Evolutionary conservation across 2,329 filamentous ascomycete genomes (phyloP), one percentile per base, ranked within the genome.

Genomic region (Aspergillus fumigatiaffinis): DNA sequence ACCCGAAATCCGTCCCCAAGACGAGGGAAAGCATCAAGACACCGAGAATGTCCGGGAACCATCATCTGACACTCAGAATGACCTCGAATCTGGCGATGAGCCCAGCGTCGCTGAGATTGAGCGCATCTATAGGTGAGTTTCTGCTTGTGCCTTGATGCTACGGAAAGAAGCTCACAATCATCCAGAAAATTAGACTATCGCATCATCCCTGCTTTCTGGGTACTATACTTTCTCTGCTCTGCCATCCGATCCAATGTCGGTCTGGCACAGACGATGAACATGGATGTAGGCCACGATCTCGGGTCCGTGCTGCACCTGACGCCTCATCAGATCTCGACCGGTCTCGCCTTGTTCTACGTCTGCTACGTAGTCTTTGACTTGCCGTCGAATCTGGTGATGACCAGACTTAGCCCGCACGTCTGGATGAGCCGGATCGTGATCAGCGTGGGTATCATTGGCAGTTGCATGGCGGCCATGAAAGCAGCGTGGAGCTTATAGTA

Each of bases 351-450:
- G 17, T 96, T 96, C 79, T 96, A 96, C 71, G 91, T 96, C 60
- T 87, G 90, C 69, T 96, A 96, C 74, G 91, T 96, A 59, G 76
- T 96, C 54, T 95, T 96, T 66, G 92, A 96, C 71, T 83, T 90
- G 54, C 92, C 92, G 0, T 94, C 91, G 4, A 96, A 96, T 72
- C 80, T 96, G 62, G 77, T 94, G 71, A 96, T 96, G 92, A 91
- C 88, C 62, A 87, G 84, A 61, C 80, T 96, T 5, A 92, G 89
- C 64, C 92, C 92, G 2, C 87, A 91, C 60, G 84, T 92, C 3
- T 96, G 92, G 92, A 95, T 96, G 89, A 88, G 90, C 56, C 84
- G 92, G 57, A 96, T 96, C 64, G 91, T 96, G 56, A 84, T 95
- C 58, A 90, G 90, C 17, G 92, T 95, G 3, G 91, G 92, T 7